Evolutionary conservation across 257 asterid species (phyloP), one percentile per base, ranked within the genome.

Genomic region (Lycium ferocissimum): DNA sequence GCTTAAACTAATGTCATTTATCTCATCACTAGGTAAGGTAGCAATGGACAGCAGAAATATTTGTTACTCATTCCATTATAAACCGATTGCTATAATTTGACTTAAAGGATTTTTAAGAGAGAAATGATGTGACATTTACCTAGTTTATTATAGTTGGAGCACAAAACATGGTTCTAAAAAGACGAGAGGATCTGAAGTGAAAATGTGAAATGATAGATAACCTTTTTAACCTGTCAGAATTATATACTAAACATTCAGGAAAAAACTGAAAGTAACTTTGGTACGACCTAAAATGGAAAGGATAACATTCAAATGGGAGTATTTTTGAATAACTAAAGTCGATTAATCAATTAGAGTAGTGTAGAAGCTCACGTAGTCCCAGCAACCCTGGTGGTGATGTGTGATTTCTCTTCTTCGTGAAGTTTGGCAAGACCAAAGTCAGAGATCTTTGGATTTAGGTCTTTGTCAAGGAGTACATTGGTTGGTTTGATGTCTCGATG

Each of bases 401-500:
- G 91, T 0, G 95, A 87, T 78, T 91, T 85, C 73, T 85, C 97
- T 66, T 91, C 95, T 45, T 89, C 97, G 53, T 88, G 86, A 73
- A 92, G 95, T 85, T 86, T 92, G 78, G 97, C 95, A 49, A 93
- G 88, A 73, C 97, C 97, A 62, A 93, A 93, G 86, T 93, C 97
- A 1, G 97, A 87, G 51, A 93, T 92, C 85, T 92, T 93, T 4
- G 97, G 90, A 85, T 88, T 91, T 7, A 93, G 95, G 62, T 91
- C 91, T 72, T 81, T 84, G 73, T 93, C 97, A 20, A 93, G 92
- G 82, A 93, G 94, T 47, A 93, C 65, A 83, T 93, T 93, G 47
- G 83, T 89, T 45, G 93, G 83, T 84, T 93, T 93, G 84, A 93
- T 93, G 86, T 93, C 94, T 73, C 97, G 89, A 66, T 93, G 97